Evolutionary conservation across 495 filamentous ascomycete species (phyloP), one percentile per base, ranked within the genome.

Genomic region (Amphirosellinia nigrospora): DNA sequence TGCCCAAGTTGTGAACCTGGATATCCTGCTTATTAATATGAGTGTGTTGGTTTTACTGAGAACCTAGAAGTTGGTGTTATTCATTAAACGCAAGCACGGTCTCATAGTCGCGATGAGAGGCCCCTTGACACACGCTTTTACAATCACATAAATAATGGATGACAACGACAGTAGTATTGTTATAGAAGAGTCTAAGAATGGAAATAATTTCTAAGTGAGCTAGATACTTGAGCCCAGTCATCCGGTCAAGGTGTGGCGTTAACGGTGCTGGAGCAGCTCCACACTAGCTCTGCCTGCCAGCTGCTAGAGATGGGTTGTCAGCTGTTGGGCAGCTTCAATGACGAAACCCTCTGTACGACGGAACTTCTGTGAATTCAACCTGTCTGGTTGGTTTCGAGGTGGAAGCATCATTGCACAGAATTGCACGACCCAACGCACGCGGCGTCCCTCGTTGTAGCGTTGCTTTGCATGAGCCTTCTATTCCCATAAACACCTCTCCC

Each of bases 231-330:
- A 65, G 45, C 21, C 55, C 21, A 65, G 63, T 65, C 63, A 65
- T 65, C 46, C 63, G 63, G 63, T 65, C 10, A 39, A 21, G 45
- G 43, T 39, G 60, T 19, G 60, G 58, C 58, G 58, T 61, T 28
- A 36, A 41, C 28, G 58, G 36, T 28, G 50, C 50, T 30, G 3
- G 50, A 4, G 26, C 41, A 41, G 58, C 34, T 23, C 58, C 38
- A 62, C 59, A 45, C 21, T 4, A 30, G 38, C 38, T 4, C 6
- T 48, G 30, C 41, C 46, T 63, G 60, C 3, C 39, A 63, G 28
- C 55, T 34, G 61, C 43, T 16, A 3, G 19, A 16, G 16, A 21
- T 36, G 55, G 30, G 15, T 3, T 2, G 19, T 30, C 63, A 53
- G 46, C 63, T 53, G 63, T 10, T 34, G 5, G 34, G 0, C 45